A percentile compares a stretch with the other conserved stretches of the same genome.
Conservation (phyloP, 2,329 filamentous ascomycete species). For the Ascomycota sp. region DNA sequence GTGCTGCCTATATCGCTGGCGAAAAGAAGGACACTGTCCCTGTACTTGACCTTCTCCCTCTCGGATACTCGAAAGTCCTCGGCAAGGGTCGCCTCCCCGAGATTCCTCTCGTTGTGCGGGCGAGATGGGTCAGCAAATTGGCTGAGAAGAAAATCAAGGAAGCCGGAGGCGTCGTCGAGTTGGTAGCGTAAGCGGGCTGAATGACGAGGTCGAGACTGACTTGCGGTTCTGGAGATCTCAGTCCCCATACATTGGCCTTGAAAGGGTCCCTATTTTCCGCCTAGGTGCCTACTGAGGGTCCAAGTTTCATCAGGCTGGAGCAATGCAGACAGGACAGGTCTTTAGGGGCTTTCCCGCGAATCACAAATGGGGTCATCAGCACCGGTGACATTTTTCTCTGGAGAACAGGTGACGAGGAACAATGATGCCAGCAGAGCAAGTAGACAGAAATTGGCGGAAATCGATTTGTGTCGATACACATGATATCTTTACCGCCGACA, state of each 20-base stretch:
- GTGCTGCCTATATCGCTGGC: constrained; percentile 74
- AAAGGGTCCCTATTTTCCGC: constrained; percentile 1
- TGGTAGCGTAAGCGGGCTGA: constrained; percentile 49
- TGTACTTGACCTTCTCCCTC: constrained; percentile 89
- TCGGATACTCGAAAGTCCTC: constrained; percentile 97
- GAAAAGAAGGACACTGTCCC: constrained; percentile 76
- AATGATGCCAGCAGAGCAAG: no score
- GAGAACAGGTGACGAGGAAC: no score
- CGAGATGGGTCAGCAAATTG: constrained; percentile 85
- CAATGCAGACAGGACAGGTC: constrained; percentile 22
- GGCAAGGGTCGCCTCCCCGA: constrained; percentile 93
- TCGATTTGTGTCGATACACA: no score
- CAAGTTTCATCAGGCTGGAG: constrained; percentile 18
- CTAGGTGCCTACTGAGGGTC: constrained; percentile 4
- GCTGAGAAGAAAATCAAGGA: constrained; percentile 98
- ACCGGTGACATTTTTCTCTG: no score
- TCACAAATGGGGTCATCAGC: constrained; percentile 11
- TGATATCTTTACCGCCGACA: no score
- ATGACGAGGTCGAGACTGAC: neutral
- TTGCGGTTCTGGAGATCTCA: neutral
- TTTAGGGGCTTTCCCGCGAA: constrained; percentile 10
- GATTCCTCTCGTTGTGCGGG: constrained; percentile 84
- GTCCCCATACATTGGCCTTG: constrained; percentile 4
- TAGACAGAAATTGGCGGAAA: no score
- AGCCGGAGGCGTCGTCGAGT: constrained; percentile 86